Conservation (phyloP, 805 yeast species). For the Blastobotrys chiropterorum region DNA sequence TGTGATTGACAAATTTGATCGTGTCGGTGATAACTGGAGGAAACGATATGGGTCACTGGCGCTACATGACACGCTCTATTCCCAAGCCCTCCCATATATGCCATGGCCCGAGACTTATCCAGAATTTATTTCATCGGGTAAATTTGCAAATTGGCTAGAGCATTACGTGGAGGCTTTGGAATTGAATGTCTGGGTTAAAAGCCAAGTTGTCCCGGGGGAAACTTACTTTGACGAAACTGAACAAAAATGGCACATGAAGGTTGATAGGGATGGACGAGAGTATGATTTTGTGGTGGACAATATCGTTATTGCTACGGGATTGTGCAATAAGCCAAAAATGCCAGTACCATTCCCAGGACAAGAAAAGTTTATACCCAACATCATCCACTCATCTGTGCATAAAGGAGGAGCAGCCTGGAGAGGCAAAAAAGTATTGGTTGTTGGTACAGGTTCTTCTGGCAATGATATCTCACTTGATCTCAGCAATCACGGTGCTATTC, state of each 20-base stretch:
- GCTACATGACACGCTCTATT: slow-evolving; percentile 42
- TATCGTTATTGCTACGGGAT: slow-evolving; percentile 41
- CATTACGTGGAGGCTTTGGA: slow-evolving; percentile 37
- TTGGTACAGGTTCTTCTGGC: slow-evolving; percentile 43
- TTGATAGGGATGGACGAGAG: slow-evolving; percentile 23
- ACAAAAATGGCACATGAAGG: slow-evolving; percentile 32
- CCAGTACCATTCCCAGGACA: slow-evolving; percentile 36
- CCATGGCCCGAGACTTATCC: slow-evolving; percentile 39
- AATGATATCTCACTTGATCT: slow-evolving; percentile 44
- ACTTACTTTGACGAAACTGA: slow-evolving; percentile 31
- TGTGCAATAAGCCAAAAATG: slow-evolving; percentile 41
- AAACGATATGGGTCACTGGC: slow-evolving; percentile 40
- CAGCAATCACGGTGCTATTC: slow-evolving; percentile 39
- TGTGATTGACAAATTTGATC: slow-evolving; percentile 34
- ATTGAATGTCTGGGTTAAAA: slow-evolving; percentile 34
- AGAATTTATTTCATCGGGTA: slow-evolving; percentile 40
- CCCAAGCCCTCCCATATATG: slow-evolving; percentile 38
- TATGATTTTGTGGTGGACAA: slow-evolving; percentile 25
- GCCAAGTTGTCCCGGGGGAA: slow-evolving; percentile 25
- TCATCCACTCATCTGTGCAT: slow-evolving; percentile 40
- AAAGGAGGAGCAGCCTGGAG: slow-evolving; percentile 36
- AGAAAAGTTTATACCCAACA: slow-evolving; percentile 34
- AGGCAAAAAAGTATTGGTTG: slow-evolving; percentile 40
- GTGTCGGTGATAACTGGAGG: slow-evolving; percentile 45
- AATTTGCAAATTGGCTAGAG: slow-evolving; percentile 40